phyloP scores from a whole-genome alignment of 1,139 yeast species.

The Saccharomycopsis hybrid region DNA sequence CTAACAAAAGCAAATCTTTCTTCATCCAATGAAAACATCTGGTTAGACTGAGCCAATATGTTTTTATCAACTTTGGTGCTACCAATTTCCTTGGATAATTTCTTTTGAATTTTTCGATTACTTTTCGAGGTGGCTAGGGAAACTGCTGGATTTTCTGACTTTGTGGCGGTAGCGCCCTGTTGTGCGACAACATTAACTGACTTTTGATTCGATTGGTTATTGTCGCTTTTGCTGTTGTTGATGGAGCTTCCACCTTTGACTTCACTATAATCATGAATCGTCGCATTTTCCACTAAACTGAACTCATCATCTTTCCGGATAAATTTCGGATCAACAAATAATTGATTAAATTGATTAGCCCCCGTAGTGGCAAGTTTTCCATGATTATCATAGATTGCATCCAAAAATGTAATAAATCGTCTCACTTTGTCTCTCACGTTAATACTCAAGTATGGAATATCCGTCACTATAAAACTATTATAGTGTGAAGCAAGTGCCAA shows the following conservation, averaged over 20 bases:
- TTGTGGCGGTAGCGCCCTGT: slow-evolving; percentile 65
- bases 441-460: slow-evolving; percentile 78
- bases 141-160: neutral
- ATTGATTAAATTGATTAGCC: slow-evolving; percentile 74
- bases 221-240: slow-evolving; percentile 38
- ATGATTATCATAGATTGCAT: slow-evolving; percentile 89
- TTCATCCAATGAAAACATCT: slow-evolving; percentile 84
- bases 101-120: neutral
- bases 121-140: neutral
- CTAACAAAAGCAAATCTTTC: slow-evolving; percentile 96
- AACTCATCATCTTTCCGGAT: slow-evolving; percentile 4
- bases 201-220: too few relatives aligned
- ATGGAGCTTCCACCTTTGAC: slow-evolving; percentile 17
- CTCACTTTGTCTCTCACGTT: slow-evolving; percentile 78
- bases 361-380: slow-evolving; percentile 85
- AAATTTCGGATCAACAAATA: slow-evolving; percentile 78
- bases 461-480: slow-evolving; percentile 77
- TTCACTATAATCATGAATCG: slow-evolving; percentile 14
- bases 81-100: slow-evolving; percentile 1
- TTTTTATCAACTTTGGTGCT: slow-evolving; percentile 12
- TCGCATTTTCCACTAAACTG: slow-evolving; percentile 7
- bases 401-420: slow-evolving; percentile 86
- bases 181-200: too few relatives aligned
- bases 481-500: slow-evolving; percentile 73
- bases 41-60: slow-evolving; percentile 20